These are phyloP conservation scores for Lentinula guzmanii DNA, from an alignment of 768 basidiomycete genomes.

Conservation along the genomic window DNA sequence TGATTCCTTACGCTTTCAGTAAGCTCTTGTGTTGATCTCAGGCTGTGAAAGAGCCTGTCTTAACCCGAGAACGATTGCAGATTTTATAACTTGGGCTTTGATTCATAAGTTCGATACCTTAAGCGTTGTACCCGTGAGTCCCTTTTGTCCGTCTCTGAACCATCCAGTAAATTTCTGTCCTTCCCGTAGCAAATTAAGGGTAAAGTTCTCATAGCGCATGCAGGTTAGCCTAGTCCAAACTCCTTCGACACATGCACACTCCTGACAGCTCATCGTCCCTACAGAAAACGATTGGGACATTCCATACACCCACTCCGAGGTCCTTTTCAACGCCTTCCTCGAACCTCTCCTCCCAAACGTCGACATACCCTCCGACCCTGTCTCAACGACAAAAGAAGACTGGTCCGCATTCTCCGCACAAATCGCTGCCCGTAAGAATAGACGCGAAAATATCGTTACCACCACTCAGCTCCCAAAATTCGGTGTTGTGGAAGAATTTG, in stretches of 20 bases:
- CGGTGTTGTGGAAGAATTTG: conserved; percentile 50
- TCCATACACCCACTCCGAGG: conserved; percentile 58
- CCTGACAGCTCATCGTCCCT: background rate
- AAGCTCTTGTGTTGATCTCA: conserved; percentile 21
- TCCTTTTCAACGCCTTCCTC: conserved; percentile 63
- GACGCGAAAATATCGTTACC: conserved; percentile 38
- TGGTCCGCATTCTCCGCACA: conserved; percentile 38
- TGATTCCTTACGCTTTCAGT: conserved; percentile 60
- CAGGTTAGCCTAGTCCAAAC: conserved; percentile 27
- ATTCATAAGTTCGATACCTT: conserved; percentile 60
- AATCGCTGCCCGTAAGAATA: conserved; percentile 30
- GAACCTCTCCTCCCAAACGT: conserved; percentile 54
- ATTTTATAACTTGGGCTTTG: conserved; percentile 47
- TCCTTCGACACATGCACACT: background rate
- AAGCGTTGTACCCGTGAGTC: conserved; percentile 49
- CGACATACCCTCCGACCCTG: conserved; percentile 27
- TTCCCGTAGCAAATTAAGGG: conserved; percentile 52
- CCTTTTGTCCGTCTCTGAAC: background rate
- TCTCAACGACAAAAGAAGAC: conserved; percentile 28
- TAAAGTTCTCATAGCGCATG: conserved; percentile 69
- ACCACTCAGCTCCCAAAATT: conserved; percentile 39
- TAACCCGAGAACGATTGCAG: conserved; percentile 23
- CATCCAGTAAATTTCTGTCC: background rate
- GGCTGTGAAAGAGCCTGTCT: background rate
- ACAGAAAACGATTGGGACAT: conserved; percentile 66